Evolutionary conservation across 179 eudicot species (phyloP).

Genomic region (Corrigiola litoralis): DNA sequence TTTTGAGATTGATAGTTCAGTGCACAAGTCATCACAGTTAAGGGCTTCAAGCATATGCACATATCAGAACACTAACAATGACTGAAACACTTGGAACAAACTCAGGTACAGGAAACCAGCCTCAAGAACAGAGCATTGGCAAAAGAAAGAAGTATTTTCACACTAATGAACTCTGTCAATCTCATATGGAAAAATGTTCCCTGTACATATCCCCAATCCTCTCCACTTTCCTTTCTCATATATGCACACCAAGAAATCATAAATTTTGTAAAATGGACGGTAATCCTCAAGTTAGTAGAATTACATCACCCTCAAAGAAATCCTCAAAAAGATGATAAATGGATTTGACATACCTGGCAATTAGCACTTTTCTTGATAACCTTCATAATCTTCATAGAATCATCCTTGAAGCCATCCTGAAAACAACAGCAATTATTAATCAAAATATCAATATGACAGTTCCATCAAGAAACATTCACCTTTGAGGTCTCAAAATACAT

Average conservation of each 20-base stretch:
- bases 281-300: too few species aligned
- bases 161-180: too few species aligned
- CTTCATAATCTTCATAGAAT: constrained; percentile 79
- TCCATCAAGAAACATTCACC: background rate
- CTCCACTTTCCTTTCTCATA: too few species aligned
- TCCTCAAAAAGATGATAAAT: background rate
- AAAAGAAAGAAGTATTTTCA: background rate
- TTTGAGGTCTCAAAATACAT: background rate
- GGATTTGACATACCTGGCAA: constrained; percentile 65
- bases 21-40: too few species aligned
- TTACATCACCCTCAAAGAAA: too few species aligned
- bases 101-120: too few species aligned
- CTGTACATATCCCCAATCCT: too few species aligned
- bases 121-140: background rate
- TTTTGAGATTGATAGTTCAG: background rate
- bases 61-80: background rate
- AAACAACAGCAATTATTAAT: constrained; percentile 8
- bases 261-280: too few species aligned
- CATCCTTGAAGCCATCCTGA: constrained; percentile 89
- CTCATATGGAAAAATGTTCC: too few species aligned
- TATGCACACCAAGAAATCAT: too few species aligned
- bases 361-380: constrained; percentile 52
- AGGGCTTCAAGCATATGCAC: too few species aligned
- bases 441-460: background rate
- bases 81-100: background rate